A percentile compares a stretch with the other conserved stretches of the same genome.
phyloP scores from a whole-genome alignment of 495 filamentous ascomycete genomes.

The Xylaria sp. region DNA sequence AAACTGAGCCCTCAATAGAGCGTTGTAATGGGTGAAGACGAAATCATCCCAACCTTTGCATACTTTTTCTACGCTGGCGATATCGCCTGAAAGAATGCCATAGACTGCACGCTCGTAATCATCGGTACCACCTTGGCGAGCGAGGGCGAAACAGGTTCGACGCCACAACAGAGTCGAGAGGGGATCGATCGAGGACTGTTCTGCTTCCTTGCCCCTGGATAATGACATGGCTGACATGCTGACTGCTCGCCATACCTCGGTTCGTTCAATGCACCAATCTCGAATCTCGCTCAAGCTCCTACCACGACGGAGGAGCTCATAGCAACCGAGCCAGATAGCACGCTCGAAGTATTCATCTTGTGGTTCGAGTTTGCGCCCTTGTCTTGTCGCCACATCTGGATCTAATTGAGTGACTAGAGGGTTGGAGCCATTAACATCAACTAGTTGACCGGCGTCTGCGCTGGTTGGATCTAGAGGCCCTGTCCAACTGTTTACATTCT shows the following conservation, averaged over 20 bases:
- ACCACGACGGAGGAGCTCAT: conserved; percentile 85
- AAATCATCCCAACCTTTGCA: conserved; percentile 87
- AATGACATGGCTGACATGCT: conserved; percentile 65
- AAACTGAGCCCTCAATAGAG: conserved; percentile 73
- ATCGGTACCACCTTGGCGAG: conserved; percentile 68
- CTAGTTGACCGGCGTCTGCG: conserved; percentile 60
- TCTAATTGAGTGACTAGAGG: conserved; percentile 88
- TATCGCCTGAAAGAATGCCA: conserved; percentile 83
- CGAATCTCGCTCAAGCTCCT: conserved; percentile 72
- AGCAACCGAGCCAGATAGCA: conserved; percentile 86
- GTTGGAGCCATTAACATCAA: conserved; percentile 64
- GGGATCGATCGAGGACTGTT: conserved; percentile 47
- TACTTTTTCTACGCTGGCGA: conserved; percentile 74
- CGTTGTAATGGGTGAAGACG: conserved; percentile 89
- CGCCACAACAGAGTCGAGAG: conserved; percentile 73
- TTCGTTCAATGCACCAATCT: conserved; percentile 79
- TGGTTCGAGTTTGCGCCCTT: conserved; percentile 72
- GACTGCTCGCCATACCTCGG: conserved; percentile 85
- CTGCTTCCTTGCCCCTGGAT: conserved; percentile 49
- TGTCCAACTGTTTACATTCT: conserved; percentile 72
- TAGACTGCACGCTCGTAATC: conserved; percentile 90
- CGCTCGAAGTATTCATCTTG: conserved; percentile 86
- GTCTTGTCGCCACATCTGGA: conserved; percentile 84
- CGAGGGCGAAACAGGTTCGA: conserved; percentile 78
- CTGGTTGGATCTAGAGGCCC: conserved; percentile 67